phyloP scores from a whole-genome alignment of 495 filamentous ascomycete genomes.

The Aspergillus hancockii region DNA sequence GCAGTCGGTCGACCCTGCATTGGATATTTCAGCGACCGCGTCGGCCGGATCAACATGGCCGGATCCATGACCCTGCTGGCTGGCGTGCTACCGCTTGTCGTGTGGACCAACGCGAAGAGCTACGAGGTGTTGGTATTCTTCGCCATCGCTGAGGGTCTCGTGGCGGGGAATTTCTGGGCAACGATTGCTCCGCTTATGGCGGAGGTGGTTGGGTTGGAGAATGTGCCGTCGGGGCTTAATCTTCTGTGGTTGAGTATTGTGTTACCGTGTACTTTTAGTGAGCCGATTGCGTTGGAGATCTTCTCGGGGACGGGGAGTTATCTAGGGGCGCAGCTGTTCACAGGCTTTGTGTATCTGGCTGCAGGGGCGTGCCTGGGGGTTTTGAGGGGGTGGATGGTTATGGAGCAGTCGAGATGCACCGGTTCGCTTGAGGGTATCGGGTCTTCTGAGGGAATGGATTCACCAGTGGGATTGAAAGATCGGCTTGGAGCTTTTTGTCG shows the following conservation, averaged over 20 bases:
- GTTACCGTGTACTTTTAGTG: constrained; percentile 65
- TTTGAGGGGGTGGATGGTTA: constrained; percentile 35
- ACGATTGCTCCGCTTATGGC: constrained; percentile 65
- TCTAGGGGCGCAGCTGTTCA: constrained; percentile 62
- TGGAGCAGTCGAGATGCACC: background rate
- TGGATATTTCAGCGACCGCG: constrained; percentile 64
- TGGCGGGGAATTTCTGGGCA: constrained; percentile 71
- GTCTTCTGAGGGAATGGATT: too few relatives aligned
- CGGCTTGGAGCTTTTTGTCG: too few relatives aligned
- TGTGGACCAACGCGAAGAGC: constrained; percentile 67
- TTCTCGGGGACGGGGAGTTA: constrained; percentile 45
- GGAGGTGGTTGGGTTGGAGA: constrained; percentile 67
- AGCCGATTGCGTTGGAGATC: constrained; percentile 68
- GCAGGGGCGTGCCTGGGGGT: constrained; percentile 54
- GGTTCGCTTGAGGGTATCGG: too few relatives aligned
- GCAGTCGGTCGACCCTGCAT: constrained; percentile 66
- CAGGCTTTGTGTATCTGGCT: constrained; percentile 59
- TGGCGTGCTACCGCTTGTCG: constrained; percentile 62
- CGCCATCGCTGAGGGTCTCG: constrained; percentile 59
- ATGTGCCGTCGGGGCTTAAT: constrained; percentile 58
- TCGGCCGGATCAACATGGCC: constrained; percentile 70
- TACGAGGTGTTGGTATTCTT: constrained; percentile 67
- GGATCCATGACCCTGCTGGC: constrained; percentile 58
- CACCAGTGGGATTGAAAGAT: too few relatives aligned
- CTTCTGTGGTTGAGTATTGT: constrained; percentile 67